These are phyloP conservation scores for Lotmaria passim DNA, from an alignment of 208 protist species.

Conservation along the genomic window DNA sequence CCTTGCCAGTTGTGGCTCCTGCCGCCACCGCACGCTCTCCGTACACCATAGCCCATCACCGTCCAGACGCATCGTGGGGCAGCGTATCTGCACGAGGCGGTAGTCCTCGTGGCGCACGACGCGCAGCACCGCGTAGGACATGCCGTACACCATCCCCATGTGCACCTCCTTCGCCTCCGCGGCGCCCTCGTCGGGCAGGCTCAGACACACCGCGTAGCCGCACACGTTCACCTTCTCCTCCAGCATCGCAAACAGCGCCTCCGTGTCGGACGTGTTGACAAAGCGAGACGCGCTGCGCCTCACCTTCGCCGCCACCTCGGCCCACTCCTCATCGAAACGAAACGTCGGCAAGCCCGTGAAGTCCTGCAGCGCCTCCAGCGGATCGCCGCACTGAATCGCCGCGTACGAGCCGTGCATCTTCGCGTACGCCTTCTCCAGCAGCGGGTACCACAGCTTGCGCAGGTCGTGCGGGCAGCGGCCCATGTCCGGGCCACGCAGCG, in stretches of 20 bases:
- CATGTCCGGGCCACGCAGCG: constrained; percentile 37
- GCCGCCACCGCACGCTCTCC: constrained; percentile 40
- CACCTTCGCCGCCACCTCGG: constrained; percentile 5
- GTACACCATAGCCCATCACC: constrained; percentile 41
- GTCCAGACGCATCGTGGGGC: constrained; percentile 29
- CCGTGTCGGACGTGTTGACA: constrained; percentile 17
- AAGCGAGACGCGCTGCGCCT: background rate
- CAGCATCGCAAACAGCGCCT: constrained; percentile 30
- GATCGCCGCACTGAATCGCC: constrained; percentile 60
- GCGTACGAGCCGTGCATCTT: constrained; percentile 82
- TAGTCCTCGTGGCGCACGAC: constrained; percentile 31
- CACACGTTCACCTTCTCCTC: constrained; percentile 18
- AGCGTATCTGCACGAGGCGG: constrained; percentile 45
- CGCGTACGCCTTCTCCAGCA: constrained; percentile 90
- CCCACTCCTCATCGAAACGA: constrained; percentile 62
- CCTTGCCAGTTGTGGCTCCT: constrained; percentile 34
- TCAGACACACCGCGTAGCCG: constrained; percentile 48
- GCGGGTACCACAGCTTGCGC: constrained; percentile 70
- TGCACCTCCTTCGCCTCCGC: constrained; percentile 2
- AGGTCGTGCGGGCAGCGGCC: constrained; percentile 46
- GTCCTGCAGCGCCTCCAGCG: constrained; percentile 65
- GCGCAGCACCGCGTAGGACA: constrained; percentile 50
- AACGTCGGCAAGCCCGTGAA: constrained; percentile 54
- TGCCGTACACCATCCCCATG: constrained; percentile 42
- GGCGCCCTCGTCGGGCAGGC: constrained; percentile 45